These are phyloP conservation scores for Stephanodiscus triporus DNA, from an alignment of 108 stramenopile genomes.

Conservation along the genomic window DNA sequence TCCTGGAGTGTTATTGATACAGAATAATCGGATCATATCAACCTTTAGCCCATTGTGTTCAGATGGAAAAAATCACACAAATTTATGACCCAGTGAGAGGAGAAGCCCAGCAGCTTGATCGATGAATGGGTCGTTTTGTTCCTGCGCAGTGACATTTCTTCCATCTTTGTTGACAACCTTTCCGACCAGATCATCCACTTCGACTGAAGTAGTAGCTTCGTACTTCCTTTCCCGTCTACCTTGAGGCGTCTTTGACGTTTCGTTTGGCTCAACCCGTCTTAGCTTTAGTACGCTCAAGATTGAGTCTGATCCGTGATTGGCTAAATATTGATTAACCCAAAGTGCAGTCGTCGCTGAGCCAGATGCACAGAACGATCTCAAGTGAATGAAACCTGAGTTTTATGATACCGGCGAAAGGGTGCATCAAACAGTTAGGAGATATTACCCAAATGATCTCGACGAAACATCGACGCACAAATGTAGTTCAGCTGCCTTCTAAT, in stretches of 20 bases:
- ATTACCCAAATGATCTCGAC: neutral
- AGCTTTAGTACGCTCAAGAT: conserved; percentile 75
- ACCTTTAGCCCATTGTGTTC: neutral
- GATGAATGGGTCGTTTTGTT: conserved; percentile 10
- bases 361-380: conserved; percentile 70
- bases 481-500: neutral
- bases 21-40: neutral
- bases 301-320: conserved; percentile 51
- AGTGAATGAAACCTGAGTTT: conserved; percentile 91
- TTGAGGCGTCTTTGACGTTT: conserved; percentile 76
- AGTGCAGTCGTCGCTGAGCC: conserved; percentile 63
- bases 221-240: conserved; percentile 79
- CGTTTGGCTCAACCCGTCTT: conserved; percentile 78
- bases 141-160: neutral
- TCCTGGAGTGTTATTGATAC: neutral
- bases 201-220: conserved; percentile 68
- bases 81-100: conserved; percentile 2
- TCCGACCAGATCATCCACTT: conserved; percentile 67
- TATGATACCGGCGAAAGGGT: neutral
- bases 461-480: conserved; percentile 5
- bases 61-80: neutral
- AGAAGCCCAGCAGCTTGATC: conserved; percentile 20
- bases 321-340: conserved; percentile 86
- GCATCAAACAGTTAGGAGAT: neutral
- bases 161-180: neutral